Base-by-base conservation (phyloP, 306 rosid genomes). In the Geum urbanum region DNA sequence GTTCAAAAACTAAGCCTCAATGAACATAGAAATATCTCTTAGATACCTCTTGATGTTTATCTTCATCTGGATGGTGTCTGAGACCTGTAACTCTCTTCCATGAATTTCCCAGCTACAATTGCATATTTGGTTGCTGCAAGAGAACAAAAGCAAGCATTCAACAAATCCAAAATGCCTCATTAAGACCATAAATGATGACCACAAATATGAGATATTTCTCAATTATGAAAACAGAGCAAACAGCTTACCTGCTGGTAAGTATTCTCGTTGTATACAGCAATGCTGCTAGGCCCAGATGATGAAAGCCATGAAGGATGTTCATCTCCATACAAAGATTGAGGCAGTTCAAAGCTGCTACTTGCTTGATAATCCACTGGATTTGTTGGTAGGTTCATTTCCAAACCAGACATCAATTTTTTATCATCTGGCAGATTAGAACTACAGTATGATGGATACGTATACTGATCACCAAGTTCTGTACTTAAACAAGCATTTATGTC, bases 221-320 rank as follows among this genome's bases (percentile, higher is more conserved):
- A 22, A n/a, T 20, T 18, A 70, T 27, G 12, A 44, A 54, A 55
- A 22, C 74, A 70, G 45, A 43, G 7, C 8, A 56, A 22, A 19
- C 14, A 55, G 8, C 7, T 77, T 68, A 89, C 91, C 82, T 83
- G 75, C 74, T 80, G 87, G 74, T 72, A 85, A 70, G 80, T 63
- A 35, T 77, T 85, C 63, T 83, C 83, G 45, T 85, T 79, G 68
- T 78, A 87, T 80, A 82, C 78, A 73, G 96, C 84, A 77, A 85
- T 77, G 64, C 87, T 79, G 55, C 84, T 78, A 64, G 91, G 75
- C 41, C 80, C 81, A 8, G 86, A 43, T 46, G 87, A 69, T 72
- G 89, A 45, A 72, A 80, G 79, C 92, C 90, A 89, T 40, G 77
- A 67, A 46, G 85, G 90, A 46, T 85, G 86, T n/a, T n/a, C n/a